phyloP scores from a whole-genome alignment of 768 basidiomycete genomes.

The Rhodotorula graminis region DNA sequence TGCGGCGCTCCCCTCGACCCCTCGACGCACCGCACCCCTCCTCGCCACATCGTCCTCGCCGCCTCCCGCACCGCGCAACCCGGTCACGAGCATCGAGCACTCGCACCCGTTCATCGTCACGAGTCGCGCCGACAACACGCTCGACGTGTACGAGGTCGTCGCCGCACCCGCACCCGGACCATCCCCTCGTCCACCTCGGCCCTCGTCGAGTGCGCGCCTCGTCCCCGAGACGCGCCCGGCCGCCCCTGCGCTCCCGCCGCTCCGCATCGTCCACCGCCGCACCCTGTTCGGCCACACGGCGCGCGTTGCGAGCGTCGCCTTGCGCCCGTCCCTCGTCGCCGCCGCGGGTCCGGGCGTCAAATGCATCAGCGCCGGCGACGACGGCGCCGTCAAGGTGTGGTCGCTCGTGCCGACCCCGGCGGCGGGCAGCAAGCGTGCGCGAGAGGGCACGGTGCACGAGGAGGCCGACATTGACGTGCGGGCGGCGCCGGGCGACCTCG shows the following conservation, averaged over 20 bases:
- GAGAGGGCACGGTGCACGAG: background rate
- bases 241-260: background rate
- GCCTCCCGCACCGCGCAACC: background rate
- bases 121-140: conserved; percentile 17
- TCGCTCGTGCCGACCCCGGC: background rate
- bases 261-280: conserved; percentile 7
- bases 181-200: too few species aligned
- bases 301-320: conserved; percentile 18
- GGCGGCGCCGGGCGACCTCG: background rate
- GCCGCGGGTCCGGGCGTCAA: background rate
- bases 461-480: background rate
- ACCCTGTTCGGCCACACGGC: conserved; percentile 36
- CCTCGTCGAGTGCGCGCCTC: background rate
- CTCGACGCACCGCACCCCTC: background rate
- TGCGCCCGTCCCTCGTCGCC: background rate
- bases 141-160: conserved; percentile 25
- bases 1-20: background rate
- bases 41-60: background rate
- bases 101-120: conserved; percentile 23
- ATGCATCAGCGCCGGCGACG: conserved; percentile 30
- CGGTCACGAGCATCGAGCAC: conserved; percentile 26
- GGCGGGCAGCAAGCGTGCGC: background rate
- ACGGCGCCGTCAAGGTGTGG: conserved; percentile 34
- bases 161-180: too few species aligned
- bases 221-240: background rate